Percentiles rank a stretch among this genome's conserved stretches.
Evolutionary conservation across 129 eudicot genomes (phyloP).

Genomic region (Artemisia argyi): DNA sequence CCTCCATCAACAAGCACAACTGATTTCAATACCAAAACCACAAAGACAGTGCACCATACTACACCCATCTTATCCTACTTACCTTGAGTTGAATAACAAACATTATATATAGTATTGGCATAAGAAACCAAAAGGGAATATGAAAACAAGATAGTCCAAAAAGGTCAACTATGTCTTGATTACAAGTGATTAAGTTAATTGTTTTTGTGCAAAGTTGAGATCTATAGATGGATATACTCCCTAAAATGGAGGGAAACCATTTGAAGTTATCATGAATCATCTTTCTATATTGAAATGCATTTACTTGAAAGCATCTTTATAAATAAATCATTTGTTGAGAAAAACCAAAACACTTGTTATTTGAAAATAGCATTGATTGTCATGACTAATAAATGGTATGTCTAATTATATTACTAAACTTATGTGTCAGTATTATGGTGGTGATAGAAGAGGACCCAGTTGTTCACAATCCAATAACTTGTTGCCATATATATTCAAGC

Average conservation of each 20-base stretch:
- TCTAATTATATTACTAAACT: no score
- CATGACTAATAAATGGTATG: no score
- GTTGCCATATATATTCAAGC: no score
- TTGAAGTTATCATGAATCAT: conserved; percentile 5
- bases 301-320: not conserved
- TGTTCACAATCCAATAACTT: no score
- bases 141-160: conserved; percentile 32
- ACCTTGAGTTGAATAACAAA: conserved; percentile 4
- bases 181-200: conserved; percentile 13
- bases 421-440: no score
- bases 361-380: no score
- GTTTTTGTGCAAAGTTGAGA: not conserved
- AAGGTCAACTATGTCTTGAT: conserved; percentile 23
- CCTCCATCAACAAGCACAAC: conserved; percentile 51
- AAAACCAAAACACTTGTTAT: no score
- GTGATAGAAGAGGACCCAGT: no score
- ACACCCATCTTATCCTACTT: conserved; percentile 32
- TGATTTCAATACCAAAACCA: conserved; percentile 23
- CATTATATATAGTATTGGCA: conserved; percentile 22
- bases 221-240: conserved; percentile 9
- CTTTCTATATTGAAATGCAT: no score
- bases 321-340: no score
- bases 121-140: conserved; percentile 25
- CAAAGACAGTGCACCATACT: not conserved
- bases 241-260: conserved; percentile 8